These are phyloP conservation scores for Talaromyces rugulosus DNA, from an alignment of 2,329 filamentous ascomycete species.

Conservation along the genomic window DNA sequence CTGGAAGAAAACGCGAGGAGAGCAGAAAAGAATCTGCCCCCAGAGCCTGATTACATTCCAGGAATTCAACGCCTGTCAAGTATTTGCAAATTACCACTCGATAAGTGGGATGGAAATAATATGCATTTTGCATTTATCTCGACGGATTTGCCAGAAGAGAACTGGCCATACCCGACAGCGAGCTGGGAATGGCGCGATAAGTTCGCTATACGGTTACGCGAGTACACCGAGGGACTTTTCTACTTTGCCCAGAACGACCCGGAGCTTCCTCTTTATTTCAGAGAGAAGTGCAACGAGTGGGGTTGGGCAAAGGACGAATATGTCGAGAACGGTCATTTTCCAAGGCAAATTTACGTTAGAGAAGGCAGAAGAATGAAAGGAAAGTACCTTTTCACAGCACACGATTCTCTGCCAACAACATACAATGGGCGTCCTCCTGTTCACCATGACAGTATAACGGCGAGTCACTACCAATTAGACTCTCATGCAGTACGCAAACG, in stretches of 20 bases:
- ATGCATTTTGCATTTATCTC: slow-evolving; percentile 2
- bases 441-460: slow-evolving; percentile 1
- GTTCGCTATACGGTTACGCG: not conserved
- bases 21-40: not conserved
- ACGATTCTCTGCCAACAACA: not conserved
- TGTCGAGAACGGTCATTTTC: not conserved
- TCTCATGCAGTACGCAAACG: not conserved
- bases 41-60: not conserved
- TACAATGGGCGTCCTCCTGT: not conserved
- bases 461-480: not conserved
- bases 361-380: slow-evolving; percentile 2
- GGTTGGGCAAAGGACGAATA: not conserved
- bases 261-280: not conserved
- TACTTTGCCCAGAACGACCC: not conserved
- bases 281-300: not conserved
- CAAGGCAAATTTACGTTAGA: not conserved
- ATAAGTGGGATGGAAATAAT: not conserved
- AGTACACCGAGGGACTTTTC: not conserved
- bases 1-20: not conserved
- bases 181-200: not conserved
- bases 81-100: not conserved
- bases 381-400: not conserved
- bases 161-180: slow-evolving; percentile 1
- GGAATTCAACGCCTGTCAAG: not conserved
- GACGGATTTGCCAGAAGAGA: not conserved